Evolutionary conservation across 805 yeast species (phyloP), one percentile per base, ranked within the genome.

Genomic region (Zygosaccharomyces lentus): DNA sequence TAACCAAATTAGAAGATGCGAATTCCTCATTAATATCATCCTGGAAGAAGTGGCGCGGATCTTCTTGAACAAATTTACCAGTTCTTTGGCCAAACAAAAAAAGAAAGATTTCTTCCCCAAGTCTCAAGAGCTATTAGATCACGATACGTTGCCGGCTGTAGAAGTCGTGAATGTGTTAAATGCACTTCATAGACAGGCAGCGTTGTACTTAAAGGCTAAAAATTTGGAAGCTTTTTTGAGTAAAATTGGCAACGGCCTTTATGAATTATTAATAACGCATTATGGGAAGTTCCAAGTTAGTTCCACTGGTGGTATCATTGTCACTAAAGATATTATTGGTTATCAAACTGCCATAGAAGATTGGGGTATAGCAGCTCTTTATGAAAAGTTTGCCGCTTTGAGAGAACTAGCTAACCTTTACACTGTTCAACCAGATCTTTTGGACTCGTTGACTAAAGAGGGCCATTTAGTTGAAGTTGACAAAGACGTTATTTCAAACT

Each of bases 351-450:
- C 77, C 10, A 74, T 85, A 35, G 87, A 82, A 45, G 73, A 73
- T 35, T 87, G 93, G 91, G 68, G 72, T 6, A 71, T 84, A 12
- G 73, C 75, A 2, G 80, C 76, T 34, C 66, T 87, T 24, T 69
- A 80, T 3, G 85, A 81, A 27, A 75, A 76, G 47, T 83, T 86
- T 67, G 80, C 79, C 41, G 74, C 87, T 9, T 68, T 90, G 51
- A 78, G 88, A 60, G 96, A 89, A 54, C 76, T 90, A 50, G 88
- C 91, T 26, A 87, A 87, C 57, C 69, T 90, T 48, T 90, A 82
- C 63, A 83, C 95, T 0, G 95, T 87, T 13, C 93, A 86, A 59
- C 84, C 91, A 1, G 85, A 85, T 47, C 74, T 87, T 55, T 69
- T 89, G 45, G 81, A 81, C 51, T 85, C 95, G 1, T 72, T 89